phyloP scores from a whole-genome alignment of 768 basidiomycete genomes.

The Russula virescens region DNA sequence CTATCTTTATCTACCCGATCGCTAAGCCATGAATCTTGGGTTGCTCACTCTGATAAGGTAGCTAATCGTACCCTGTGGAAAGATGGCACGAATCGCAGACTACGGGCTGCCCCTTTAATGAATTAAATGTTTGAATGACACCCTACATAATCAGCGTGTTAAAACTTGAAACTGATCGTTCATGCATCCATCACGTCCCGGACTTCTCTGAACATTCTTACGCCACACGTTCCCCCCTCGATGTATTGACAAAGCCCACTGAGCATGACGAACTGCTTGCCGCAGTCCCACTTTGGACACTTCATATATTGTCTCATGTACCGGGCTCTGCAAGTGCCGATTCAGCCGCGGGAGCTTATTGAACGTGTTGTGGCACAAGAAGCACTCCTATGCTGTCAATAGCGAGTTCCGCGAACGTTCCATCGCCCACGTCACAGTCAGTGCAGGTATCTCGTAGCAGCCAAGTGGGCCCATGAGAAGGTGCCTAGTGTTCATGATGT shows the following conservation, averaged over 20 bases:
- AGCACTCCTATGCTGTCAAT: conserved; percentile 54
- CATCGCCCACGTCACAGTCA: conserved; percentile 30
- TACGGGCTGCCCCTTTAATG: too few species aligned
- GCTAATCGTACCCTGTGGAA: too few species aligned
- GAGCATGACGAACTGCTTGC: conserved; percentile 2
- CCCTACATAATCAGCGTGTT: neutral
- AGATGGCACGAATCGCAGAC: too few species aligned
- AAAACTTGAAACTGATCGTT: neutral
- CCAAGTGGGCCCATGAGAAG: neutral
- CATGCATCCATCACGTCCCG: conserved; percentile 2
- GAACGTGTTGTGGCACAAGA: conserved; percentile 48
- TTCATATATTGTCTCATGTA: conserved; percentile 12
- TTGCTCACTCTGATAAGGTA: too few species aligned
- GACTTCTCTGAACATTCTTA: conserved; percentile 11
- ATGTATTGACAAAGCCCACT: conserved; percentile 14
- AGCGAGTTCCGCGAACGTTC: conserved; percentile 40
- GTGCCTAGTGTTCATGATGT: conserved; percentile 1
- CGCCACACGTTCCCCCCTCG: conserved; percentile 10
- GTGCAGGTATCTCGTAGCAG: neutral
- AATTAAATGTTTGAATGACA: neutral
- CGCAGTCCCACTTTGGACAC: conserved; percentile 9
- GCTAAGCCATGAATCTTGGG: too few species aligned
- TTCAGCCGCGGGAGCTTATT: conserved; percentile 43
- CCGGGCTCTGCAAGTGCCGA: conserved; percentile 57
- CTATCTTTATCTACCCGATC: too few species aligned